Evolutionary conservation across 2,329 filamentous ascomycete species (phyloP), one percentile per base, ranked within the genome.

Genomic region (Penicillium sp.): DNA sequence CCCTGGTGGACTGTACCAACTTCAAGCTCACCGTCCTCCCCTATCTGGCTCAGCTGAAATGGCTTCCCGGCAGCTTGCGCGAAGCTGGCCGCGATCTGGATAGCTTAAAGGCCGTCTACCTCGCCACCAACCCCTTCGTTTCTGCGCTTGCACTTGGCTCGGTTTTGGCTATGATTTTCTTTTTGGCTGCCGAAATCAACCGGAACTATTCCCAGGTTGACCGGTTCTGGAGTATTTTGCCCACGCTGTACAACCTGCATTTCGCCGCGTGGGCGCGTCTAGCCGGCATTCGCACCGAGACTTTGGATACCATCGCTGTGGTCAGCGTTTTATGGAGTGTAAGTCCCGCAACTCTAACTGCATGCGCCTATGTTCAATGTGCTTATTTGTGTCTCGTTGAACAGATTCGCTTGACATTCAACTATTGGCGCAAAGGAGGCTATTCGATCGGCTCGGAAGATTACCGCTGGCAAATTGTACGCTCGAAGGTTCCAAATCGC

Each of bases 121-220:
- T 87, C 47, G 78, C 83, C 42, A 97, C 92, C 15, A 97, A 98
- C 66, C 93, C 93, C 0, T 75, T 95, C 37, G 78, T 95, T 25
- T 84, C 82, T 0, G 87, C 82, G 2, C 78, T 95, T 56, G 85
- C 82, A 0, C 80, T 88, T 46, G 86, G 88, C 2, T 60, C 95
- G 15, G 77, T 83, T 35, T 69, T 95, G n/a, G 83, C 83, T 1
- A 79, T 79, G 4, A 63, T 93, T 25, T 87, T 95, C 62, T 75
- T 95, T 23, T 64, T 92, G 28, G 75, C 83, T 4, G 88, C 90
- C 1, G 92, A 97, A 70, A 72, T 89, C 73, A 97, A 95, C 72
- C 81, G 81, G 64, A 98, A 98, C 71, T 96, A 91, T 70, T 96
- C 91, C n/a, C 93, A 98, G 72, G 86, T 98, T 37, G 93, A 98